phyloP scores from a whole-genome alignment of 495 filamentous ascomycete species.

The Apiosordaria backusii region DNA sequence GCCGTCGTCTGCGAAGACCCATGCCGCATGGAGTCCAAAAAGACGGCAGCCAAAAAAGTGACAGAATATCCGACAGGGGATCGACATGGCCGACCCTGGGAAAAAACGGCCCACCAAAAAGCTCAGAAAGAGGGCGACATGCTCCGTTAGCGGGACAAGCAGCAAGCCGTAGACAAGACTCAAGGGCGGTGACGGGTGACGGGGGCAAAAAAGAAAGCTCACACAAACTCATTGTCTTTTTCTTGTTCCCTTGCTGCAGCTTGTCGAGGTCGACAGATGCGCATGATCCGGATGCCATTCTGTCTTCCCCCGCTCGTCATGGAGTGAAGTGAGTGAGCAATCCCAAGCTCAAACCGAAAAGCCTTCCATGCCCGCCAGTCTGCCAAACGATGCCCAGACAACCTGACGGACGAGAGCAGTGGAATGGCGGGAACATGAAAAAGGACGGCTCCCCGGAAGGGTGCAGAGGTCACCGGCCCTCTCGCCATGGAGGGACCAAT shows the following conservation, averaged over 20 bases:
- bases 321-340: not conserved
- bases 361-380: slow-evolving; percentile 6
- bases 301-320: not conserved
- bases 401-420: slow-evolving; percentile 2
- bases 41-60: slow-evolving; percentile 6
- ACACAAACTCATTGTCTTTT: slow-evolving; percentile 17
- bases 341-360: not conserved
- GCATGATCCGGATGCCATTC: slow-evolving; percentile 8
- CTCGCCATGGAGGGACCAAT: slow-evolving; percentile 24
- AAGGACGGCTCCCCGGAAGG: slow-evolving; percentile 20
- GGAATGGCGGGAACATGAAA: slow-evolving; percentile 18
- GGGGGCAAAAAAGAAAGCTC: not conserved
- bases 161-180: slow-evolving; percentile 2
- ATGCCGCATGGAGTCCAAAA: not conserved
- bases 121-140: not conserved
- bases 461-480: slow-evolving; percentile 22
- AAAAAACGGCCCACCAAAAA: slow-evolving; percentile 1
- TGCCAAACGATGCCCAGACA: not conserved
- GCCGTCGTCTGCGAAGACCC: not conserved
- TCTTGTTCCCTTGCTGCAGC: slow-evolving; percentile 8
- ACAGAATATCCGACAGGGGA: slow-evolving; percentile 16
- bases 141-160: slow-evolving; percentile 8
- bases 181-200: slow-evolving; percentile 7
- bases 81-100: slow-evolving; percentile 7
- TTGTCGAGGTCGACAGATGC: slow-evolving; percentile 16